Evolutionary conservation across 164 flowering plant species (phyloP).

Genomic region (Magnolia sinica): DNA sequence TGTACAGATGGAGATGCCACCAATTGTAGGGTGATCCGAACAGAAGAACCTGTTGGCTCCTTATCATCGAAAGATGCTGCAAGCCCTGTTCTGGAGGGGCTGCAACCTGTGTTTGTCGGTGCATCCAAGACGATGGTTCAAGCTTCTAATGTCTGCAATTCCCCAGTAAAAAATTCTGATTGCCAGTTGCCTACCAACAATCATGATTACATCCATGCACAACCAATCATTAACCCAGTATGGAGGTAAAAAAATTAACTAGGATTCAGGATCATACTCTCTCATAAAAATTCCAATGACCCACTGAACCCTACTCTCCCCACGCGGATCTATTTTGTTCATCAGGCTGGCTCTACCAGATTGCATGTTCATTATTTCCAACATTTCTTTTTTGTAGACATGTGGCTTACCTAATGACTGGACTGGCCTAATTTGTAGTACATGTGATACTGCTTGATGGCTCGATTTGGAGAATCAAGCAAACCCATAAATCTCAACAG

Average conservation of each 20-base stretch:
- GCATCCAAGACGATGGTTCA: not conserved
- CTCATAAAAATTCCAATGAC: not conserved
- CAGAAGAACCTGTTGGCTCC: not conserved
- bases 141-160: not conserved
- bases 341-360: too few species aligned
- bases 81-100: not conserved
- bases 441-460: too few species aligned
- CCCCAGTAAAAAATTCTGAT: not conserved
- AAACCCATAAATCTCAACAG: too few species aligned
- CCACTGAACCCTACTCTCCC: not conserved
- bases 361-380: too few species aligned
- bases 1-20: not conserved
- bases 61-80: not conserved
- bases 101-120: not conserved
- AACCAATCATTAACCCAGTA: constrained; percentile 40
- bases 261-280: not conserved
- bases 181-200: not conserved
- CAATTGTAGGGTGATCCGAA: not conserved
- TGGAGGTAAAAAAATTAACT: constrained; percentile 40
- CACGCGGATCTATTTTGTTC: not conserved
- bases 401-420: not conserved
- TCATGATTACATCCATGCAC: constrained; percentile 17
- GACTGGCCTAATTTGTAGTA: not conserved
- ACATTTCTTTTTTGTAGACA: too few species aligned
- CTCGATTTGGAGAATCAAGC: too few species aligned